A percentile compares a stretch with the other conserved stretches of the same genome.
phyloP scores from a whole-genome alignment of 2,329 filamentous ascomycete species.

The Fragosphaeria purpurea region DNA sequence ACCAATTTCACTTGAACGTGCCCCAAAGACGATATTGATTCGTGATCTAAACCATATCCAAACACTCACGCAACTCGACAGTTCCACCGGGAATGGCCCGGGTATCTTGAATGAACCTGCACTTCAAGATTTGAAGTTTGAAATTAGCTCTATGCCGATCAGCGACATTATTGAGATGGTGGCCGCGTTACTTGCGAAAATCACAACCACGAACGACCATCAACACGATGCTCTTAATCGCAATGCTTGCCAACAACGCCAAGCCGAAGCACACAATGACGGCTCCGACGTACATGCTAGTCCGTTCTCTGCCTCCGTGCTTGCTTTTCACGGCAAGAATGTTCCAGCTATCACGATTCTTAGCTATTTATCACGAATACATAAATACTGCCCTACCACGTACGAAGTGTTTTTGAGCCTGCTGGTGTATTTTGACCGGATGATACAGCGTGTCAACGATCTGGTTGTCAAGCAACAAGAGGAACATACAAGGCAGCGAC shows the following conservation, averaged over 20 bases:
- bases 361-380: slow-evolving; percentile 90
- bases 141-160: slow-evolving; percentile 96
- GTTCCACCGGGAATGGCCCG: slow-evolving; percentile 43
- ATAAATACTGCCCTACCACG: slow-evolving; percentile 97
- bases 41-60: slow-evolving; percentile 87
- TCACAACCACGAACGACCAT: slow-evolving; percentile 89
- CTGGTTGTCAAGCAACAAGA: slow-evolving; percentile 60
- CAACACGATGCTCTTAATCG: slow-evolving; percentile 88
- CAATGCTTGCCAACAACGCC: slow-evolving; percentile 48
- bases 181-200: slow-evolving; percentile 88
- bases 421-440: slow-evolving; percentile 94
- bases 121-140: slow-evolving; percentile 59
- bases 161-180: slow-evolving; percentile 99
- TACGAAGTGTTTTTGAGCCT: slow-evolving; percentile 96
- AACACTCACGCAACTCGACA: slow-evolving; percentile 71
- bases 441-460: slow-evolving; percentile 92
- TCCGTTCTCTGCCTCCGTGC: slow-evolving; percentile 54
- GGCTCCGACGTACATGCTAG: slow-evolving; percentile 45
- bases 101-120: slow-evolving; percentile 41
- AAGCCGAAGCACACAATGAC: slow-evolving; percentile 26
- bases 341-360: slow-evolving; percentile 94
- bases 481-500: slow-evolving; percentile 25
- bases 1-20: slow-evolving; percentile 21
- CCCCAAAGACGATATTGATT: slow-evolving; percentile 59
- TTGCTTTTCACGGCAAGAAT: slow-evolving; percentile 97